Evolutionary conservation across 768 basidiomycete species (phyloP).

Genomic region (Termitomyces sp.): DNA sequence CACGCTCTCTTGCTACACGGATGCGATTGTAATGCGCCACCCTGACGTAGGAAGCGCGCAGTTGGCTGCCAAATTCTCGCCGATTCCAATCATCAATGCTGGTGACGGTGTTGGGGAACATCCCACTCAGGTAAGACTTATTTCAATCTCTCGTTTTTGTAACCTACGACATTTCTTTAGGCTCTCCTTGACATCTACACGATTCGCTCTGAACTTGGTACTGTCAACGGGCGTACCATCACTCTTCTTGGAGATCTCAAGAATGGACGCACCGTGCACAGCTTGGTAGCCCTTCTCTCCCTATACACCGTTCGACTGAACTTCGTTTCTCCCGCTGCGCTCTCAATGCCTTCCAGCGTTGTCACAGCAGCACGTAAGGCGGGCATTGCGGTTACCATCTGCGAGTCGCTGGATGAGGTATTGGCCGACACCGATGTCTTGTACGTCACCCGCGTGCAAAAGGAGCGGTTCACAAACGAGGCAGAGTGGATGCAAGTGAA

Average conservation of each 20-base stretch:
- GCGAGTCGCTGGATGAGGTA: slow-evolving; percentile 88
- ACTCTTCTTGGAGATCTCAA: slow-evolving; percentile 93
- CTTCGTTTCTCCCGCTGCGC: slow-evolving; percentile 84
- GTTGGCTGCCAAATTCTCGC: slow-evolving; percentile 91
- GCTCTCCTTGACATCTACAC: slow-evolving; percentile 88
- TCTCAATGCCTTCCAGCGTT: slow-evolving; percentile 87
- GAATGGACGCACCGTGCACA: slow-evolving; percentile 97
- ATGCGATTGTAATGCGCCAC: slow-evolving; percentile 92
- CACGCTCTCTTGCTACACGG: slow-evolving; percentile 91
- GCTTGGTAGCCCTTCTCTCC: slow-evolving; percentile 86
- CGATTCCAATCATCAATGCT: slow-evolving; percentile 94
- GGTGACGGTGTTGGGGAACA: slow-evolving; percentile 98
- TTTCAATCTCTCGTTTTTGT: background rate
- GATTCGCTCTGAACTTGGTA: slow-evolving; percentile 95
- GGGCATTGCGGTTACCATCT: slow-evolving; percentile 71
- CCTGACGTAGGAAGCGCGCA: slow-evolving; percentile 94
- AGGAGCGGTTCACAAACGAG: slow-evolving; percentile 82
- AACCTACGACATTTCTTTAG: slow-evolving; percentile 27
- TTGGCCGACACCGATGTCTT: slow-evolving; percentile 91
- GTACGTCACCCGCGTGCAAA: slow-evolving; percentile 95
- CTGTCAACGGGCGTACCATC: slow-evolving; percentile 93
- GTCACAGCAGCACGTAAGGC: slow-evolving; percentile 80
- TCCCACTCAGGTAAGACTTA: slow-evolving; percentile 75
- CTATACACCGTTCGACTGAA: slow-evolving; percentile 92
- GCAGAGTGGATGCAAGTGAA: slow-evolving; percentile 88